Evolutionary conservation across 345 rosid species (phyloP).

Genomic region (Camelina neglecta): DNA sequence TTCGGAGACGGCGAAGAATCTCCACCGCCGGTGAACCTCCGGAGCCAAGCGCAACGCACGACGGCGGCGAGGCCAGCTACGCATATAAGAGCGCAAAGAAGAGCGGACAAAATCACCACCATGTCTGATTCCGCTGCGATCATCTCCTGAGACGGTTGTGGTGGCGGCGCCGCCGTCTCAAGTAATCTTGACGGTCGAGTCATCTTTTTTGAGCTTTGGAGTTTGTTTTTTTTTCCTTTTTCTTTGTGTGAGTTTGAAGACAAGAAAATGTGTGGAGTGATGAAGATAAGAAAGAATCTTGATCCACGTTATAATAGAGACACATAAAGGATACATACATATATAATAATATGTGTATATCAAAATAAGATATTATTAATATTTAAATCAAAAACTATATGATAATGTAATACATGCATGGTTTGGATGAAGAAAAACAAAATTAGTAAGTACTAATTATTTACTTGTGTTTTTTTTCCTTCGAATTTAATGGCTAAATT

Average conservation of each 20-base stretch:
- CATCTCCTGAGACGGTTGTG: slow-evolving; percentile 45
- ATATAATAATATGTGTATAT: not conserved
- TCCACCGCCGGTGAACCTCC: slow-evolving; percentile 25
- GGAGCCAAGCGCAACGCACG: slow-evolving; percentile 65
- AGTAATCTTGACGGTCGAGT: slow-evolving; percentile 48
- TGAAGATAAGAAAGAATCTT: slow-evolving; percentile 47
- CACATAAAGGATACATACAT: slow-evolving; percentile 9
- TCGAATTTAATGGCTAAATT: slow-evolving; percentile 12
- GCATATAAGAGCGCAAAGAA: slow-evolving; percentile 76
- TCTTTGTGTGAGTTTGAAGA: slow-evolving; percentile 37
- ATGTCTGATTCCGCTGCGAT: slow-evolving; percentile 58
- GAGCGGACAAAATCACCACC: slow-evolving; percentile 67
- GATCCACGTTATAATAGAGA: slow-evolving; percentile 42
- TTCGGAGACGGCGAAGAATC: slow-evolving; percentile 39
- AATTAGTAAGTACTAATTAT: not conserved
- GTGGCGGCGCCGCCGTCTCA: slow-evolving; percentile 46
- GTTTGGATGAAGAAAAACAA: slow-evolving; percentile 27
- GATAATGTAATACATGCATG: not conserved
- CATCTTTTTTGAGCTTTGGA: slow-evolving; percentile 35
- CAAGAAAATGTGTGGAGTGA: slow-evolving; percentile 39
- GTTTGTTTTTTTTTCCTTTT: not conserved
- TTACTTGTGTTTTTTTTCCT: not conserved
- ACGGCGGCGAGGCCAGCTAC: slow-evolving; percentile 70
- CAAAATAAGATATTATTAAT: not conserved
- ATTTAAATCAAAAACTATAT: not conserved